Base-by-base conservation (phyloP, 164 flowering plant species). In the Piper betle region DNA sequence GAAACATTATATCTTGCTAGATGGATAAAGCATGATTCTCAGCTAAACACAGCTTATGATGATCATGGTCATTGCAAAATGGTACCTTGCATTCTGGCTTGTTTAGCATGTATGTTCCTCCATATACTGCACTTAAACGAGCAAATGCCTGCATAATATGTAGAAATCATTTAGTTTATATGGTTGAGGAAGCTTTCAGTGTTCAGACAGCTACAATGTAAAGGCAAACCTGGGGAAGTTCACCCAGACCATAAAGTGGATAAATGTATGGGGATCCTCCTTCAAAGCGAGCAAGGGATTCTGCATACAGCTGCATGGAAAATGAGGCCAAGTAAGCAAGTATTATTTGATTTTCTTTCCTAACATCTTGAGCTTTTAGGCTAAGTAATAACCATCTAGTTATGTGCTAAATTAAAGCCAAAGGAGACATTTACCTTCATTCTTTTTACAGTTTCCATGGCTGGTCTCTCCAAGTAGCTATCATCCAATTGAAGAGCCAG, bases 81-180 rank as follows among this genome's bases (percentile, higher is more conserved):
- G 53, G 57, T 74, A 92, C 99, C 89, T 88, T 80, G 64, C 96
- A 90, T 50, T 85, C 79, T 56, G 99, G 96, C 84, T 90, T 93
- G 87, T 79, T 88, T 53, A 93, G 96, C 99, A 93, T 93, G 83
- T 93, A 93, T 55, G 96, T 93, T 48, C 99, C 97, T 68, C 99
- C 97, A 72, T 90, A 93, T 59, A 90, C 99, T 37, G 95, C 96
- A 80, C 99, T 93, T 11, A 93, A 69, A 68, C 97, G 99, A 46
- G 99, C 97, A 78, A 93, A 93, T 60, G 91, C 95, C 97, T 88
- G 79, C 41, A 61, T 68, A 62, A 42, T 52, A 54, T 12, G 6
- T 40, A 15, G 62, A 6, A 13, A 13, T 33, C 38, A 39, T 59
- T 68, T 57, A 75, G 62, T 52, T n/a, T 53, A 64, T 18, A 42